Evolutionary conservation across 75 land plant genomes (phyloP), one percentile per base, ranked within the genome.

Genomic region (Sequoiadendron giganteum): DNA sequence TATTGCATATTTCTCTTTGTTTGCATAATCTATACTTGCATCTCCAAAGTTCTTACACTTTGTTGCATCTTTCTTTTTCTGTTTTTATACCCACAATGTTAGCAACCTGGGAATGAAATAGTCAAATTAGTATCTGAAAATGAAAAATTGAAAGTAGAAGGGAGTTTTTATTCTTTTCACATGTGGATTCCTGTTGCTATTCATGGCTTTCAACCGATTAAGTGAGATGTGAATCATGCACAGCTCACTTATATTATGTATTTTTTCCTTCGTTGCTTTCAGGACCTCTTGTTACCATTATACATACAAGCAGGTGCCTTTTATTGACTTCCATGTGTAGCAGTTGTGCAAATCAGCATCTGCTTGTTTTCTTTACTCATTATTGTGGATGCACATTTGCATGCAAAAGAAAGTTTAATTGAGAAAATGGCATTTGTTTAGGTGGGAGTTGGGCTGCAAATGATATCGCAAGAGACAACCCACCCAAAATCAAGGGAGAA

Each of bases 401-500:
- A 82, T 82, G 84, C 84, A 82, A 45, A 47, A 14, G 15, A 82
- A 45, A 82, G n/a, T 47, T 82, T 82, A 82, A 82, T 82, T 82
- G 84, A 82, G 52, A 82, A 82, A 82, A 42, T 82, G 84, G 34
- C 47, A 82, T 82, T 54, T 84, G 72, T 86, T 87, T 90, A 94
- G 94, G 92, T 91, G 72, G 61, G 54, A 56, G 48, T 76, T 11
- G 91, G 89, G 70, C 86, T 86, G 49, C 92, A 91, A 61, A 91
- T 91, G 48, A 48, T 34, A 13, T 87, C 89, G 48, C 73, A 55
- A 68, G 36, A 91, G 36, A 72, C 88, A 45, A 88, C 92, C 19
- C 94, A 90, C 18, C 90, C 89, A 70, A 93, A 93, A 88, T 89
- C 95, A 25, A 91, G 95, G 93, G 94, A 93, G 82, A 94, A 94